Evolutionary conservation across 2,329 filamentous ascomycete species (phyloP).

Genomic region (Penicillium sp.): DNA sequence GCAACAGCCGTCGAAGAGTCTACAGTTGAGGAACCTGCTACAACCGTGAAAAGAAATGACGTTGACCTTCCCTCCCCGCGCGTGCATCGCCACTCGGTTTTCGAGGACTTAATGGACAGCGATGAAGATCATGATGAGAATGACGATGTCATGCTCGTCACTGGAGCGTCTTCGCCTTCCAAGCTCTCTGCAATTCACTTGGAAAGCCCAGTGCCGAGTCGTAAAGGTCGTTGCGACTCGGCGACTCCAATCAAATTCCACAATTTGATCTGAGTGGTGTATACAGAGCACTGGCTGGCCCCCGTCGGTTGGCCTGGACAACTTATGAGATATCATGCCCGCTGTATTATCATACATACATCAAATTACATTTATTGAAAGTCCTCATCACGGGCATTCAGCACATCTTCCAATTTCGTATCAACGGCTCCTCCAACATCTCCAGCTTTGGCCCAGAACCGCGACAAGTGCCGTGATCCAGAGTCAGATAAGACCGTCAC

Average conservation of each 20-base stretch:
- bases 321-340: background rate
- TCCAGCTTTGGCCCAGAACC: slow-evolving; percentile 55
- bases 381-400: slow-evolving; percentile 44
- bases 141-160: slow-evolving; percentile 6
- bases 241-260: slow-evolving; percentile 9
- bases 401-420: slow-evolving; percentile 51
- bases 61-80: background rate
- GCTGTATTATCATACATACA: slow-evolving; percentile 3
- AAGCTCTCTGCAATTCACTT: slow-evolving; percentile 19
- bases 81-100: background rate
- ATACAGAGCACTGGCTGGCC: background rate
- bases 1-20: background rate
- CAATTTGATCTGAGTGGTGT: background rate
- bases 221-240: slow-evolving; percentile 2
- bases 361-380: slow-evolving; percentile 28
- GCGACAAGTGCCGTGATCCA: slow-evolving; percentile 56
- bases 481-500: slow-evolving; percentile 56
- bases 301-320: background rate
- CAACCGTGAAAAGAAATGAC: background rate
- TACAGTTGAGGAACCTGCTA: background rate
- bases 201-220: slow-evolving; percentile 15
- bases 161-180: slow-evolving; percentile 13
- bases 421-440: slow-evolving; percentile 50
- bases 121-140: slow-evolving; percentile 7
- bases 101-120: slow-evolving; percentile 6